These are phyloP conservation scores for Quercus phellos DNA, from an alignment of 331 rosid genomes.

Conservation along the genomic window DNA sequence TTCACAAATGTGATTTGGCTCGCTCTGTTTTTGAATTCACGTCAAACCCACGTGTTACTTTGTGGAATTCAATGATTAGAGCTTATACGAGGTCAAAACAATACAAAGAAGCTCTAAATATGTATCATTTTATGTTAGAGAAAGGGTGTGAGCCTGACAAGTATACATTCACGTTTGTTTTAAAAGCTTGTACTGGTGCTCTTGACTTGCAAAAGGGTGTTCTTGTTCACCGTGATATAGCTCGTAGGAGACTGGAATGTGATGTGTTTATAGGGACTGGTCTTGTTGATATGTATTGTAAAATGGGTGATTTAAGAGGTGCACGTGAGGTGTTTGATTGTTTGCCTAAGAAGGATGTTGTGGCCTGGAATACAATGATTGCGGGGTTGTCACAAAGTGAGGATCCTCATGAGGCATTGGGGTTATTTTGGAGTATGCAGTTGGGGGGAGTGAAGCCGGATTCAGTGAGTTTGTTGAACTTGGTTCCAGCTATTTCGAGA, in stretches of 20 bases:
- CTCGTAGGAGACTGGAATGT: slow-evolving; percentile 32
- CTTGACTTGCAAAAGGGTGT: slow-evolving; percentile 52
- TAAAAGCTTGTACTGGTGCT: slow-evolving; percentile 62
- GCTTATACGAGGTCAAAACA: slow-evolving; percentile 37
- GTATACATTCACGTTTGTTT: slow-evolving; percentile 61
- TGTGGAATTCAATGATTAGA: slow-evolving; percentile 59
- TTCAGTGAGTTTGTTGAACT: slow-evolving; percentile 54
- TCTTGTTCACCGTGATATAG: slow-evolving; percentile 37
- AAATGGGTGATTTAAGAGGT: slow-evolving; percentile 45
- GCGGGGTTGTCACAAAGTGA: slow-evolving; percentile 57
- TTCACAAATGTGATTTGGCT: slow-evolving; percentile 17
- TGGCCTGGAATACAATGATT: slow-evolving; percentile 64
- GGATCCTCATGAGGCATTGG: slow-evolving; percentile 41
- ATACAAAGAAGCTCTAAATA: slow-evolving; percentile 31
- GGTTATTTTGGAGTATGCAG: slow-evolving; percentile 39
- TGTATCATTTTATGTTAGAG: slow-evolving; percentile 43
- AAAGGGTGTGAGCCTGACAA: slow-evolving; percentile 58
- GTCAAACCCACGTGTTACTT: slow-evolving; percentile 41
- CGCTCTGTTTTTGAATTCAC: slow-evolving; percentile 27
- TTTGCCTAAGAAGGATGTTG: slow-evolving; percentile 47
- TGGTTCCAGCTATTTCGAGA: slow-evolving; percentile 65
- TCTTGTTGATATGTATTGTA: slow-evolving; percentile 52
- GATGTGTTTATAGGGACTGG: slow-evolving; percentile 67
- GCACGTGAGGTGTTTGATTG: slow-evolving; percentile 52
- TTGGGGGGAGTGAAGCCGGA: slow-evolving; percentile 37